A percentile compares a stretch with the other conserved stretches of the same genome.
Evolutionary conservation across 1,139 yeast species (phyloP).

Genomic region (Pichiaceae sp.): DNA sequence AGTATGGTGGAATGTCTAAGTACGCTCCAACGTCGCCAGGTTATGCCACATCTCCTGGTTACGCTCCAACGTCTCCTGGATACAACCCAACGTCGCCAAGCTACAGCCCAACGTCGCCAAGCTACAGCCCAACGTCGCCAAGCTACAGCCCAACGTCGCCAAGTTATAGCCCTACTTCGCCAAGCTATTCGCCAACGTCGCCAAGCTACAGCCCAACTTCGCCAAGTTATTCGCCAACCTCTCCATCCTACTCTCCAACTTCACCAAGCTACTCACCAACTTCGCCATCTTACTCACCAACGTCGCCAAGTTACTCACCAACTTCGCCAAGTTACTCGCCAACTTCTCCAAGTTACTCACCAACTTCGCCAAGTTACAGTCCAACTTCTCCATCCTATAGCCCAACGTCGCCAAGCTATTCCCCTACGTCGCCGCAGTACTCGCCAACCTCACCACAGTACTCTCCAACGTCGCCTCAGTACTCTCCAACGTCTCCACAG

Average conservation of each 20-base stretch:
- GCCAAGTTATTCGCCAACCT: conserved; percentile 53
- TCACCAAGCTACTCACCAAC: conserved; percentile 57
- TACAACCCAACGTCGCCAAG: conserved; percentile 41
- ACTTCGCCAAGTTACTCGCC: conserved; percentile 44
- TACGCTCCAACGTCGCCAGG: conserved; percentile 59
- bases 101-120: conserved; percentile 54
- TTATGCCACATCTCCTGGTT: conserved; percentile 44
- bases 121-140: conserved; percentile 49
- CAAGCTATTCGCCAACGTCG: conserved; percentile 61
- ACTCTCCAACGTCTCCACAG: conserved; percentile 47
- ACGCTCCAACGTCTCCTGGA: conserved; percentile 41
- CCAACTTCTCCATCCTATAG: conserved; percentile 51
- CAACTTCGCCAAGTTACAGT: conserved; percentile 54
- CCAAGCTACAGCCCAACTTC: conserved; percentile 63
- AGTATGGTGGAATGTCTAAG: conserved; percentile 51
- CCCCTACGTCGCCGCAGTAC: conserved; percentile 64
- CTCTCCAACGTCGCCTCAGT: conserved; percentile 57
- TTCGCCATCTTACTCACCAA: conserved; percentile 50
- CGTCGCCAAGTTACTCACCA: conserved; percentile 64
- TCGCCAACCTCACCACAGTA: conserved; percentile 69
- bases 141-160: conserved; percentile 66
- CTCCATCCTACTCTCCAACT: conserved; percentile 55
- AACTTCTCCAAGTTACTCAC: conserved; percentile 41
- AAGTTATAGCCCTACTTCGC: conserved; percentile 65
- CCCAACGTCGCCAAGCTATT: conserved; percentile 62